phyloP scores from a whole-genome alignment of 768 basidiomycete species.

The Lepiota subincarnata region DNA sequence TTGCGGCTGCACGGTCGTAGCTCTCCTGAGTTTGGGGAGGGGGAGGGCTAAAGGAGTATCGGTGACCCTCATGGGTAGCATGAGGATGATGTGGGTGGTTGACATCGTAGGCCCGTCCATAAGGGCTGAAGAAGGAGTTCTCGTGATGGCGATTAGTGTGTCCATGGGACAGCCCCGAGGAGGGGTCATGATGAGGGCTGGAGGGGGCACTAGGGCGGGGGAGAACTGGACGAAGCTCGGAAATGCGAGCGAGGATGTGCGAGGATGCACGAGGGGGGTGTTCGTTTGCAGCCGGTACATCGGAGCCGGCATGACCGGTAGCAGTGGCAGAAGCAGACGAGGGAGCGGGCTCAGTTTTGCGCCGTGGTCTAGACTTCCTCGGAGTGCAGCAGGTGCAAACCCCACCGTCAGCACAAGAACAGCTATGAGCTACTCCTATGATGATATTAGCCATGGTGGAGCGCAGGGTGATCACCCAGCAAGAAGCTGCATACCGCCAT shows the following conservation, averaged over 20 bases:
- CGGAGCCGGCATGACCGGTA: constrained; percentile 5
- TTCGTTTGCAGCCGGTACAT: constrained; percentile 2
- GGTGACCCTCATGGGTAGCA: constrained; percentile 20
- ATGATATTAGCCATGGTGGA: constrained; percentile 41
- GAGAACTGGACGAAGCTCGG: constrained; percentile 65
- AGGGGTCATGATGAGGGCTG: constrained; percentile 45
- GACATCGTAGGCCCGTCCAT: constrained; percentile 60
- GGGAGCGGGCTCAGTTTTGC: constrained; percentile 16
- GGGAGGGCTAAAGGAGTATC: constrained; percentile 18
- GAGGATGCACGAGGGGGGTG: constrained; percentile 27
- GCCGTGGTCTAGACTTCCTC: constrained; percentile 35
- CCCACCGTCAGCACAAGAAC: constrained; percentile 48
- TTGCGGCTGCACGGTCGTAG: constrained; percentile 21
- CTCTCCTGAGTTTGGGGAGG: constrained; percentile 21
- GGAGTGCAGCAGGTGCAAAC: constrained; percentile 58
- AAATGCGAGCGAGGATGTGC: constrained; percentile 56
- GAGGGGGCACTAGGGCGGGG: constrained; percentile 44
- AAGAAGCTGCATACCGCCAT: constrained; percentile 57
- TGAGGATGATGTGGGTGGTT: constrained; percentile 26
- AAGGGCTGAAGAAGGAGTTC: constrained; percentile 54
- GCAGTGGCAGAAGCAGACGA: constrained; percentile 11
- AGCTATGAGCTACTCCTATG: constrained; percentile 37
- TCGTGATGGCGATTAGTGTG: constrained; percentile 47
- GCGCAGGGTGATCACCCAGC: constrained; percentile 35
- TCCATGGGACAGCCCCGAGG: constrained; percentile 37